Evolutionary conservation across 441 rosid species (phyloP), one percentile per base, ranked within the genome.

Genomic region (Omphalea diandra): DNA sequence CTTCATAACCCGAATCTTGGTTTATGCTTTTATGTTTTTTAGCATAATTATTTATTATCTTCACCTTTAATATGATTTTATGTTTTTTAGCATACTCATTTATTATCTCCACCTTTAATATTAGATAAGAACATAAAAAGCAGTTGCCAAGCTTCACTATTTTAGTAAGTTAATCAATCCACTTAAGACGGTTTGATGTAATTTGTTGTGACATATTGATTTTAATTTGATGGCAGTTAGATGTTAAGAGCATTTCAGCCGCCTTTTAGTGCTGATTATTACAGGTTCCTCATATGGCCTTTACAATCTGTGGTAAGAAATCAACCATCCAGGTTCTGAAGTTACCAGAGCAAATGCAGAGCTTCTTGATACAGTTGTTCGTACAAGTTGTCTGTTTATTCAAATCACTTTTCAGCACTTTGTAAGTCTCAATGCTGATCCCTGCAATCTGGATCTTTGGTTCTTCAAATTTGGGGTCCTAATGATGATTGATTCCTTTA

Each of bases 251-350:
- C 74, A 80, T 79, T 77, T 81, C 78, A 72, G 81, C 58, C 74
- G 65, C 73, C 70, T 56, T 70, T 68, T 76, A 76, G 72, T 67
- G 77, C 73, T 80, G 75, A 79, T 72, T 76, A 76, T 74, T 73
- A 73, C 76, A 78, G 85, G 78, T 80, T 83, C 84, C 72, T 74
- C 55, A 77, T 71, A 76, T 76, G 79, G 82, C 65, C 81, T 86
- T 83, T 75, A 87, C 63, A 81, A 72, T 74, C 87, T 80, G 87
- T 75, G 80, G 90, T 87, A 91, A 84, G 84, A 85, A 84, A 86
- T 88, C 91, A 86, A 83, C 79, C 90, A 87, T 86, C 96, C 90
- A 87, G 88, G 84, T 85, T 90, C 92, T 85, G 90, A 84, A 86
- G 91, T 94, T 91, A 94, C 98, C 98, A 79, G 91, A 86, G 80